A percentile compares a stretch with the other conserved stretches of the same genome.
phyloP scores from a whole-genome alignment of 2,329 filamentous ascomycete genomes.

The Ceratocystis diversiconidia region DNA sequence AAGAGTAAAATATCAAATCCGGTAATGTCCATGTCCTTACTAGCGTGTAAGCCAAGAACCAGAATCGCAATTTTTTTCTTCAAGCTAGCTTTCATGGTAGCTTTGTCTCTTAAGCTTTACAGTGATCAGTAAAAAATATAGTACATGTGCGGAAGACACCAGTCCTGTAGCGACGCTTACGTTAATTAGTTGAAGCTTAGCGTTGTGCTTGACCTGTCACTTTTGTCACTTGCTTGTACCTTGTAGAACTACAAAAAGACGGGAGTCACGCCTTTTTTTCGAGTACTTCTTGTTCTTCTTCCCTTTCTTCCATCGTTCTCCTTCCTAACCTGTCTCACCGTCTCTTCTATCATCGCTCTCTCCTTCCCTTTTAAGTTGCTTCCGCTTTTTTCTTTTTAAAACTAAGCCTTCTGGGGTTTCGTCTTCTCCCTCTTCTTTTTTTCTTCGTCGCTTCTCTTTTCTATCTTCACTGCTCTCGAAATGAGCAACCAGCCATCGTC shows the following conservation, averaged over 20 bases:
- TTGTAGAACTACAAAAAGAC: constrained; percentile 5
- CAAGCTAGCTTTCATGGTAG: background rate
- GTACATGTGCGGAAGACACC: background rate
- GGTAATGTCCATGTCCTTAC: background rate
- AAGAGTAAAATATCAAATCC: background rate
- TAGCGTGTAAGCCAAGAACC: background rate
- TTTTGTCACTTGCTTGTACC: background rate
- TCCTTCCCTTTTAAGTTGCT: background rate
- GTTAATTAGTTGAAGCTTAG: background rate
- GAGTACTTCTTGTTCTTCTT: background rate
- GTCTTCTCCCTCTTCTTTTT: constrained; percentile 11
- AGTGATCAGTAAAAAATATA: too few species aligned
- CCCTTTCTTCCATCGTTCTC: background rate
- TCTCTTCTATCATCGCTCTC: background rate
- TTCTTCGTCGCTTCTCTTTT: background rate
- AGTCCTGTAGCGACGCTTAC: background rate
- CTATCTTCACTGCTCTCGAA: background rate
- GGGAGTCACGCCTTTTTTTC: background rate
- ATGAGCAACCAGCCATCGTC: constrained; percentile 53
- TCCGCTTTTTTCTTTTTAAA: background rate
- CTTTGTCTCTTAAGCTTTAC: background rate
- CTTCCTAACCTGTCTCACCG: background rate
- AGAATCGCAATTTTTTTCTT: background rate
- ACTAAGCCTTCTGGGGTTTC: background rate
- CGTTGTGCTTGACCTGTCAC: background rate